Conservation (phyloP, 2,329 filamentous ascomycete species). For the Xylariaceae sp. region DNA sequence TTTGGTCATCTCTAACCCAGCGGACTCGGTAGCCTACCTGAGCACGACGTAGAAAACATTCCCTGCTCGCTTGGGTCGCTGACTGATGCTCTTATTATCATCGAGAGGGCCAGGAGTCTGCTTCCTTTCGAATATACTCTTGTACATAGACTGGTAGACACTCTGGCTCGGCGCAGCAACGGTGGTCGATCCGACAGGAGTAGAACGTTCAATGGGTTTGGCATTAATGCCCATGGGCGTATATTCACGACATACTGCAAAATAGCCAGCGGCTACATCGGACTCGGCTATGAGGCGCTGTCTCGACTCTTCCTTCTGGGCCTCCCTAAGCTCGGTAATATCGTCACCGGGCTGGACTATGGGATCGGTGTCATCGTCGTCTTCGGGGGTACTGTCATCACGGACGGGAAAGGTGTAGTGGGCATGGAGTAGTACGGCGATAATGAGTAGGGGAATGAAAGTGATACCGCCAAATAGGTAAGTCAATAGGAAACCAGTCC, state of each 20-base stretch:
- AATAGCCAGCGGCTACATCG: conserved; percentile 87
- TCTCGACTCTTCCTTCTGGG: conserved; percentile 65
- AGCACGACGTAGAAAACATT: conserved; percentile 95
- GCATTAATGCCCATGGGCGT: conserved; percentile 89
- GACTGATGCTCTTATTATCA: conserved; percentile 49
- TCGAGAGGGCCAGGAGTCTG: conserved; percentile 51
- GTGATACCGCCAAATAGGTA: conserved; percentile 89
- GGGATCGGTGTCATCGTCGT: conserved; percentile 40
- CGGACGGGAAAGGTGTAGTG: conserved; percentile 68
- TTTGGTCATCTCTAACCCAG: not conserved
- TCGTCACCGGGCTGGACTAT: conserved; percentile 67
- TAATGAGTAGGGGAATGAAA: conserved; percentile 74
- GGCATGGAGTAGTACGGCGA: conserved; percentile 64
- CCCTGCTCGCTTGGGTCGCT: conserved; percentile 66
- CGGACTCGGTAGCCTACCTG: conserved; percentile 57
- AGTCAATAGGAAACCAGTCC: conserved; percentile 65
- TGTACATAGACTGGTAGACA: conserved; percentile 98
- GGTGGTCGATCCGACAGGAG: conserved; percentile 74
- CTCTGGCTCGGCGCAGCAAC: conserved; percentile 83
- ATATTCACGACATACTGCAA: conserved; percentile 93
- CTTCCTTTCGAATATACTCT: conserved; percentile 90
- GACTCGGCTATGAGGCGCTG: conserved; percentile 60
- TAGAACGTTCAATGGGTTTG: conserved; percentile 85
- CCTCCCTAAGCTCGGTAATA: conserved; percentile 62
- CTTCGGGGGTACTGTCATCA: conserved; percentile 42